Evolutionary conservation across 1,139 yeast species (phyloP).

Genomic region (Lodderomyces elongisporus): DNA sequence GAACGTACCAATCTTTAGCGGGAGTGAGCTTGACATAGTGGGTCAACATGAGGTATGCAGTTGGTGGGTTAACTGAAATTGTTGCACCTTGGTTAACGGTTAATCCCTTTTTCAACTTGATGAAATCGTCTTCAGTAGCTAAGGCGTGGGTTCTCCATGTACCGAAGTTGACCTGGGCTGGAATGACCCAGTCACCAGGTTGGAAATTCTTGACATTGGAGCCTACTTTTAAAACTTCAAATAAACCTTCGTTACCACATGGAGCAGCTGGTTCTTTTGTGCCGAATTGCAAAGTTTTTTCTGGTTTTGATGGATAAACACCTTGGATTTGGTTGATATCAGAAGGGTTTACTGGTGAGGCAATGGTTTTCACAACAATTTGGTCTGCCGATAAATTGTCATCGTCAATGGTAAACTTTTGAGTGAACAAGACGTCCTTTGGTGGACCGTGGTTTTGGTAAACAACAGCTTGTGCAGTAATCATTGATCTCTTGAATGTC

Average conservation of each 20-base stretch:
- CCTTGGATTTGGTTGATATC: constrained; percentile 41
- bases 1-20: constrained; percentile 87
- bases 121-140: constrained; percentile 46
- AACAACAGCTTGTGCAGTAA: constrained; percentile 54
- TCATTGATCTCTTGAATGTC: constrained; percentile 28
- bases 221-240: constrained; percentile 78
- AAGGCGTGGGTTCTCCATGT: constrained; percentile 91
- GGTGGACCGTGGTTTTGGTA: constrained; percentile 61
- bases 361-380: constrained; percentile 60
- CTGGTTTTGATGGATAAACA: constrained; percentile 38
- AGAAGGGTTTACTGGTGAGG: constrained; percentile 69
- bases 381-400: constrained; percentile 36
- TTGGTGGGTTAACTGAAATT: constrained; percentile 83
- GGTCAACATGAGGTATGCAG: constrained; percentile 86
- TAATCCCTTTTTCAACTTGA: constrained; percentile 46
- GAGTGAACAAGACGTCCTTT: constrained; percentile 48
- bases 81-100: constrained; percentile 77
- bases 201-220: constrained; percentile 39
- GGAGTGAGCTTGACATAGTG: constrained; percentile 56
- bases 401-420: constrained; percentile 47
- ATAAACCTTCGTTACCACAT: constrained; percentile 76
- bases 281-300: constrained; percentile 27
- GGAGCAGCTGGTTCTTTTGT: constrained; percentile 31
- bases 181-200: constrained; percentile 88
- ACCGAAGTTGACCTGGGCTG: constrained; percentile 78